Evolutionary conservation across 75 land plant species (phyloP).

Genomic region (Cryptomeria japonica): DNA sequence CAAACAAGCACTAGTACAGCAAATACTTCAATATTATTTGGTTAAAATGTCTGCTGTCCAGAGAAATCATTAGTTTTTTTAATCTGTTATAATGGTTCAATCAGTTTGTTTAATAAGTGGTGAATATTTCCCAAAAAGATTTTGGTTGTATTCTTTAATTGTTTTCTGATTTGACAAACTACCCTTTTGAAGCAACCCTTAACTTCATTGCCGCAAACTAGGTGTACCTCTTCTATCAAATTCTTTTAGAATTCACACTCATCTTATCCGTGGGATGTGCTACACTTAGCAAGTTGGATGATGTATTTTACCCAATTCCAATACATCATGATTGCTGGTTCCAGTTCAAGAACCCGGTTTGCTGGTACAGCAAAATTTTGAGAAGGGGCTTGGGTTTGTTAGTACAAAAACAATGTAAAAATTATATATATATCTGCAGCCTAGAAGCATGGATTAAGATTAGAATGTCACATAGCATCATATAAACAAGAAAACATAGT

Average conservation of each 20-base stretch:
- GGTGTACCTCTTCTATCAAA: background rate
- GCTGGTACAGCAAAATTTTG: no score
- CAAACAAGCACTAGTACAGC: background rate
- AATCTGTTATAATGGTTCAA: background rate
- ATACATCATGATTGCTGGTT: background rate
- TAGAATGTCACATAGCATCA: no score
- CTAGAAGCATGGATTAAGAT: no score
- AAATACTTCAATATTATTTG: background rate
- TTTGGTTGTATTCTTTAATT: background rate
- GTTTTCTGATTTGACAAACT: background rate
- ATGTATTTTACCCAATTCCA: background rate
- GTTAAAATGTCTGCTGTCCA: background rate
- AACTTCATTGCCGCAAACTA: background rate
- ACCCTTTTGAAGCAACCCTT: background rate
- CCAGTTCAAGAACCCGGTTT: no score
- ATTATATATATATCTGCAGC: no score
- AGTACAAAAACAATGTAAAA: no score
- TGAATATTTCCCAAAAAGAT: background rate
- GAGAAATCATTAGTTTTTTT: background rate
- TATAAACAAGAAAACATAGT: no score
- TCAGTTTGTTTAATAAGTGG: background rate
- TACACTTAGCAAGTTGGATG: background rate
- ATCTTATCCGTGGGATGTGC: background rate
- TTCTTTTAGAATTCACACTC: background rate
- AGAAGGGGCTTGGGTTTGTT: no score